Base-by-base conservation (phyloP, 306 rosid species). In the Quercus bicolor region DNA sequence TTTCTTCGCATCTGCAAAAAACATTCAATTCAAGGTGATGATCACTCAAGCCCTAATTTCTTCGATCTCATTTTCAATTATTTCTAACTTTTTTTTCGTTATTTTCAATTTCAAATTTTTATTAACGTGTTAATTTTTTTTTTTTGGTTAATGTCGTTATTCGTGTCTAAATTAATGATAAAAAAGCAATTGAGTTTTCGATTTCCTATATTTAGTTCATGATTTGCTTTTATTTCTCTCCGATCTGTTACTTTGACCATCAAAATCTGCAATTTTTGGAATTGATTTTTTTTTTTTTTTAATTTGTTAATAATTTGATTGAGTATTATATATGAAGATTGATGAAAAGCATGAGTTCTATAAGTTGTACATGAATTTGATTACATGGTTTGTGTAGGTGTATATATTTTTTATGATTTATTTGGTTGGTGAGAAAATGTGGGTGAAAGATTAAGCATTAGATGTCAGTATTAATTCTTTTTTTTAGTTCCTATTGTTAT, bases 21-120 rank as follows among this genome's bases (percentile, higher is more conserved):
- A 48, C 11, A 12, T 13, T 48, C 53, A 12, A 48, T 48, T n/a
- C 54, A 33, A 80, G 87, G 85, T 84, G 13, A 78, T 28, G 28
- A 12, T 11, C 43, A 31, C 18, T 11, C 43, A 18, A 34, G 12
- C 21, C 77, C 75, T 53, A 26, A 73, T 80, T 23, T n/a, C 1
- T 18, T 19, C 23, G 59, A 34, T 56, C 65, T 54, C n/a, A 6
- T 5, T 31, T 11, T 64, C 0, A 2, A 60, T 20, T 4, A 26
- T 55, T 21, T 33, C 20, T 16, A 7, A 21, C 1, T 37, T 34
- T 12, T 55, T 21, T 4, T 20, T 29, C 0, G 65, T 10, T 23
- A 21, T 1, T 21, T 31, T 24, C 2, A 28, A 14, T 43, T 33
- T 53, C 6, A 2, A 34, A 15, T 13, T 3, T 48, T 23, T 11